These are phyloP conservation scores for Fonsecaea monophora DNA, from an alignment of 2,329 filamentous ascomycete genomes.

Conservation along the genomic window DNA sequence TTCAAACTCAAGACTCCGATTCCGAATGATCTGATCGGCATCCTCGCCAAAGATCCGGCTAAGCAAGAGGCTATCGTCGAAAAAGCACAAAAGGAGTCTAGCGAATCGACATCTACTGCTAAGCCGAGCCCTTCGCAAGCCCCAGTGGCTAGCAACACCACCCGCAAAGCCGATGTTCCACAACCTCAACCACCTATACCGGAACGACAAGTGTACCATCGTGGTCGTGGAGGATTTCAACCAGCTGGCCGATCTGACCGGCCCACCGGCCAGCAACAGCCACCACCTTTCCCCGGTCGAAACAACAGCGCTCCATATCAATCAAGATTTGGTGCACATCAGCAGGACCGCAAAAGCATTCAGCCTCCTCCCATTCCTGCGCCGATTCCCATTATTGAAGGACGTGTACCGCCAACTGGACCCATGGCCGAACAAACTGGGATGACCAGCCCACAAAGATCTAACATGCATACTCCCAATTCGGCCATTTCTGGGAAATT, in stretches of 20 bases:
- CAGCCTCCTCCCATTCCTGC: constrained; percentile 51
- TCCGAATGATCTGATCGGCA: constrained; percentile 87
- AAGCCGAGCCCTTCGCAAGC: constrained; percentile 39
- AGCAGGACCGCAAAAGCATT: constrained; percentile 38
- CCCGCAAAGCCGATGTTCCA: constrained; percentile 56
- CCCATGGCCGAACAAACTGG: constrained; percentile 64
- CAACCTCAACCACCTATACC: constrained; percentile 47
- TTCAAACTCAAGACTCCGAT: constrained; percentile 96
- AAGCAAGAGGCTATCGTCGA: constrained; percentile 94
- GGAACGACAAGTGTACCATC: constrained; percentile 57
- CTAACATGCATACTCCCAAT: constrained; percentile 58
- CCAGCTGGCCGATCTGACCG: constrained; percentile 29
- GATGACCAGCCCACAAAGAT: constrained; percentile 52
- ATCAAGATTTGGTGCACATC: constrained; percentile 28
- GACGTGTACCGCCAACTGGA: constrained; percentile 75
- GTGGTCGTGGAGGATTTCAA: constrained; percentile 53
- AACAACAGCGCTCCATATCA: constrained; percentile 27
- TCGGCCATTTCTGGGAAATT: constrained; percentile 62
- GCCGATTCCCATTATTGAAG: constrained; percentile 67
- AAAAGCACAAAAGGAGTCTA: constrained; percentile 78
- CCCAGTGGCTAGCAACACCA: constrained; percentile 58
- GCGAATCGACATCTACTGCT: constrained; percentile 56
- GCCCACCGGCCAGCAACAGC: constrained; percentile 48
- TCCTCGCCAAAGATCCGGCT: constrained; percentile 92
- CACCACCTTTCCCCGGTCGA: constrained; percentile 24